Base-by-base conservation (phyloP, 2,329 filamentous ascomycete species). In the Neoarthrinium moseri region DNA sequence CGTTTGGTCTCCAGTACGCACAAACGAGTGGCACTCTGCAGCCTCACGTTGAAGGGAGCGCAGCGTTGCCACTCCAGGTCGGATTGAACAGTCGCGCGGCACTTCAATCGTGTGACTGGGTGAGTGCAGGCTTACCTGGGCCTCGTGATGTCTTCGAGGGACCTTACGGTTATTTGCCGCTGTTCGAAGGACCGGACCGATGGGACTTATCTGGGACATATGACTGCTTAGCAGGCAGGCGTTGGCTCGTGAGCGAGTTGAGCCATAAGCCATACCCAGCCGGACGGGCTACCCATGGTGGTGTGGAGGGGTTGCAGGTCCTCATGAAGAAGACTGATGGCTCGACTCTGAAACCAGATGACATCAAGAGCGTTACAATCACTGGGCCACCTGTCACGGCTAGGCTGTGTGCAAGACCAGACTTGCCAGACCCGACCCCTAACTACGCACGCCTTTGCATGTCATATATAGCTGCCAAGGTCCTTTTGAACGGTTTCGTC, bases 291-390 rank as follows among this genome's bases (percentile, higher is more conserved):
- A 48, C 46, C 2, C 46, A 48, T 26, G 46, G 46, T 18, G 46
- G 46, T 15, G 34, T 48, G 15, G 46, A 48, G 33, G 46, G 46
- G 4, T 17, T 48, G 13, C 32, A 45, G 24, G 20, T 38, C 11
- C 46, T 48, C 33, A 39, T 32, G 40, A 44, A 33, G 20, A 43
- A 36, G 15, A 21, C 15, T 5, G 41, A 43, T n/a, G 41, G 41
- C 18, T 26, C 41, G 10, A 34, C 3, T 46, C 58, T 84, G 20
- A 79, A 80, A 0, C 43, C 79, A 3, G 79, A 73, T 1, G 64
- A 86, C 13, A 65, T 86, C 2, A 66, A 67, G n/a, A 67, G 81
- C 18, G 82, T 82, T 0, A 67, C 72, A 4, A 36, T 48, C 8
- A 48, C 46, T n/a, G 46, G 46, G 2, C 46, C 46, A 4, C 24